phyloP scores from a whole-genome alignment of 1,284 basidiomycete species.

The Austroboletus novae-zelandiae region DNA sequence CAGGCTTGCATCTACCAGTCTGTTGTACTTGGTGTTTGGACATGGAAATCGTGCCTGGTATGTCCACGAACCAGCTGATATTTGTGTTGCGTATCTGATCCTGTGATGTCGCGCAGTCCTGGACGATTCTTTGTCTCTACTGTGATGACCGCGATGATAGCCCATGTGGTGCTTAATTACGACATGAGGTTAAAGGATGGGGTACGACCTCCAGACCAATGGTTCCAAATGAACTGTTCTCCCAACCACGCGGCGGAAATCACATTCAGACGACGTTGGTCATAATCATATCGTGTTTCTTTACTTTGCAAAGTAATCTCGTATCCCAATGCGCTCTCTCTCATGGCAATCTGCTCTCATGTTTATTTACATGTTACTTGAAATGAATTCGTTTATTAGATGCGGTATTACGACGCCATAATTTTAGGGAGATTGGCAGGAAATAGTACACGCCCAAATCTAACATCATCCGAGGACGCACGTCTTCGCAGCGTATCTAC shows the following conservation, averaged over 20 bases:
- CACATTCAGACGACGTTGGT: slow-evolving; percentile 30
- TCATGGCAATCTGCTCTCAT: slow-evolving; percentile 11
- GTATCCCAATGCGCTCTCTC: slow-evolving; percentile 2
- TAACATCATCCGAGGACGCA: neutral
- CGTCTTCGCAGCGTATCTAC: neutral
- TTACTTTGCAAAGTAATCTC: slow-evolving; percentile 12
- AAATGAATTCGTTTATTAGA: neutral
- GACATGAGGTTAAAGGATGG: slow-evolving; percentile 37
- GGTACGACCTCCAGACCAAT: slow-evolving; percentile 36
- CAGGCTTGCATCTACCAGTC: slow-evolving; percentile 33
- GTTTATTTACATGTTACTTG: slow-evolving; percentile 6
- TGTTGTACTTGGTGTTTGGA: slow-evolving; percentile 40
- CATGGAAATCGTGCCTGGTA: slow-evolving; percentile 44
- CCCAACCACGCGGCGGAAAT: slow-evolving; percentile 30
- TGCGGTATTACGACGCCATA: slow-evolving; percentile 7
- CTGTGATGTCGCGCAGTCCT: slow-evolving; percentile 25
- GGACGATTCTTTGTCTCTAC: slow-evolving; percentile 40
- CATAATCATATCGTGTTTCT: slow-evolving; percentile 8
- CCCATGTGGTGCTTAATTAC: slow-evolving; percentile 37
- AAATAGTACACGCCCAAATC: neutral
- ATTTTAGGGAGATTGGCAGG: slow-evolving; percentile 16
- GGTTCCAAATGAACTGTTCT: slow-evolving; percentile 35
- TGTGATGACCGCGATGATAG: slow-evolving; percentile 35
- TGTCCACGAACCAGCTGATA: slow-evolving; percentile 13
- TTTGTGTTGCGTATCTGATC: slow-evolving; percentile 3